Percentiles rank a stretch among this genome's conserved stretches.
These are phyloP conservation scores for Yarrowia osloensis DNA, from an alignment of 805 yeast genomes.

Conservation along the genomic window DNA sequence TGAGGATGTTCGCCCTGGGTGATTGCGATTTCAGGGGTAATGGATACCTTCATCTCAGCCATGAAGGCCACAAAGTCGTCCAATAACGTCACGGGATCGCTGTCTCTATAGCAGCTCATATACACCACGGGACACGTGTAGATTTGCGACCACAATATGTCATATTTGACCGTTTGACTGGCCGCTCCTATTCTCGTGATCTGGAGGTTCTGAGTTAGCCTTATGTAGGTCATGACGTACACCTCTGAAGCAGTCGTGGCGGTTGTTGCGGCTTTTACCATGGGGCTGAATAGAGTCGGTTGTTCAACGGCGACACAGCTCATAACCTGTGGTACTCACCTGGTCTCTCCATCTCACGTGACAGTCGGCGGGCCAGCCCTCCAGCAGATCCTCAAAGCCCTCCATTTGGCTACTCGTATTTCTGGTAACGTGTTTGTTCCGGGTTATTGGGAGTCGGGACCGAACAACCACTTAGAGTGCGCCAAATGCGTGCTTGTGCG, in stretches of 20 bases:
- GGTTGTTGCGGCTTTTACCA: neutral
- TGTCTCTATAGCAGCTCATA: slow-evolving; percentile 2
- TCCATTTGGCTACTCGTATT: neutral
- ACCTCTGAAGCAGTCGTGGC: neutral
- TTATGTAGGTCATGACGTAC: neutral
- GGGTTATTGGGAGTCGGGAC: slow-evolving; percentile 5
- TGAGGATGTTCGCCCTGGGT: slow-evolving; percentile 30
- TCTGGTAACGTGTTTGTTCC: neutral
- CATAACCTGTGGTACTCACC: neutral
- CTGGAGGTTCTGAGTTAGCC: neutral
- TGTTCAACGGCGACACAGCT: neutral
- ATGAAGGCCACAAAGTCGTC: slow-evolving; percentile 4
- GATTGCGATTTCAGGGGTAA: neutral
- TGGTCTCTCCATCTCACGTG: too few species aligned
- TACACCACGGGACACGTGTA: slow-evolving; percentile 21
- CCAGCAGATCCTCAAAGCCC: neutral
- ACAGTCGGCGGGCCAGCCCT: neutral
- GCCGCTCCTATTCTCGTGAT: neutral
- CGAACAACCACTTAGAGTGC: slow-evolving; percentile 13
- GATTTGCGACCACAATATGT: neutral
- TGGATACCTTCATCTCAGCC: neutral
- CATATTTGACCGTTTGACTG: neutral
- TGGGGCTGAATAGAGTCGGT: neutral
- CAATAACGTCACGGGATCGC: slow-evolving; percentile 5
- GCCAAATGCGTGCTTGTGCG: neutral